These are phyloP conservation scores for Paxillus involutus DNA, from an alignment of 768 basidiomycete species.

Conservation along the genomic window DNA sequence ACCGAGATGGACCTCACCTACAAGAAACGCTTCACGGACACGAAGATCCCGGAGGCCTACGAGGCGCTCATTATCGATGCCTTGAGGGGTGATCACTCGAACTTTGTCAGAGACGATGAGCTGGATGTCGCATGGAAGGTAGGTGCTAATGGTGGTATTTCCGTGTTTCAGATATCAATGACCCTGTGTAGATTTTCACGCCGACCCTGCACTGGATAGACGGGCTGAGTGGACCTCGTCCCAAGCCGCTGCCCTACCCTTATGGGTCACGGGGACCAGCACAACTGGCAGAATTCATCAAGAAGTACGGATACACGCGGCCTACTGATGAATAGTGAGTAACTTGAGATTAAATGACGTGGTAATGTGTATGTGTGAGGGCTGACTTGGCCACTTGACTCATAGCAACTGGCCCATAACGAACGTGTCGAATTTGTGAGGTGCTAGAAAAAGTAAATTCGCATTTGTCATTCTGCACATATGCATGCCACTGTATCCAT, in stretches of 20 bases:
- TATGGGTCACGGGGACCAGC: conserved; percentile 97
- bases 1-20: conserved; percentile 99
- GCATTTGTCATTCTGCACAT: background rate
- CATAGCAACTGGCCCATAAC: conserved; percentile 27
- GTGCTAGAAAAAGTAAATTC: conserved; percentile 5
- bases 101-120: conserved; percentile 98
- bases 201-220: conserved; percentile 97
- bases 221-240: conserved; percentile 61
- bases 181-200: conserved; percentile 75
- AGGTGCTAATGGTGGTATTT: conserved; percentile 18
- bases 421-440: conserved; percentile 26
- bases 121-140: conserved; percentile 98
- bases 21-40: conserved; percentile 89
- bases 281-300: conserved; percentile 74
- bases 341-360: background rate
- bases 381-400: background rate
- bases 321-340: conserved; percentile 72
- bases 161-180: conserved; percentile 3
- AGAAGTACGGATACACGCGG: conserved; percentile 76
- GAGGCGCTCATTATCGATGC: conserved; percentile 95
- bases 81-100: conserved; percentile 97
- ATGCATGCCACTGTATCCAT: background rate
- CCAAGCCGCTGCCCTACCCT: conserved; percentile 75
- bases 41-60: conserved; percentile 95
- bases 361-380: background rate